A percentile compares a stretch with the other conserved stretches of the same genome.
Conservation (phyloP, 73 alveolate species). For the Tetrahymena elliotti region DNA sequence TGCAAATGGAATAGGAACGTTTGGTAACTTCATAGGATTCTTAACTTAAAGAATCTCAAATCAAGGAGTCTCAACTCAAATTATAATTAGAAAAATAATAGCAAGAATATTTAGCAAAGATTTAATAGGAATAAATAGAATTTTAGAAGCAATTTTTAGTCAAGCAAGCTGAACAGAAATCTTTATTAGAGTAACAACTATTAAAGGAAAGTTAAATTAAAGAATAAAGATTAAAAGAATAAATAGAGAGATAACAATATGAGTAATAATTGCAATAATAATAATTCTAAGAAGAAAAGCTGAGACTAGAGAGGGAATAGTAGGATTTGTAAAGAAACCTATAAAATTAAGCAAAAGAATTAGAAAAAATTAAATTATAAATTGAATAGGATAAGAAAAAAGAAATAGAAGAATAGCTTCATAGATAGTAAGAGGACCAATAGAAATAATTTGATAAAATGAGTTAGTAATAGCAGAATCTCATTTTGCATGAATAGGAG, state of each 20-base stretch:
- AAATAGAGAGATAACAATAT: not conserved
- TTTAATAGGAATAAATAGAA: not conserved
- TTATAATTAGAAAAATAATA: not conserved
- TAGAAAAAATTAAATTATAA: not conserved
- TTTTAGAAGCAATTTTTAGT: not conserved
- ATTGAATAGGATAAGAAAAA: not conserved
- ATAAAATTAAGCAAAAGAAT: not conserved
- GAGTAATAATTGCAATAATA: not conserved
- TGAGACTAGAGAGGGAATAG: not conserved
- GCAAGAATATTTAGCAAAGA: not conserved
- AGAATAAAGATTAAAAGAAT: not conserved
- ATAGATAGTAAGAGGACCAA: not conserved
- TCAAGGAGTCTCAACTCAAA: not conserved
- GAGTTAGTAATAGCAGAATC: not conserved
- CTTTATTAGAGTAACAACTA: not conserved
- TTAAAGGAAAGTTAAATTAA: not conserved
- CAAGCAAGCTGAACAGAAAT: not conserved
- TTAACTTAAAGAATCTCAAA: not conserved
- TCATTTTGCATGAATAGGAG: not conserved
- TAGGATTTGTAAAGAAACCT: not conserved
- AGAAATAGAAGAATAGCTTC: not conserved
- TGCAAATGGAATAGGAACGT: not conserved
- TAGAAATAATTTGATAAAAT: not conserved
- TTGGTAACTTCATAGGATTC: not conserved
- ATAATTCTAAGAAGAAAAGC: not conserved